A percentile compares a stretch with the other conserved stretches of the same genome.
Evolutionary conservation across 2,329 filamentous ascomycete species (phyloP).

Genomic region (Stachybotrys chartarum): DNA sequence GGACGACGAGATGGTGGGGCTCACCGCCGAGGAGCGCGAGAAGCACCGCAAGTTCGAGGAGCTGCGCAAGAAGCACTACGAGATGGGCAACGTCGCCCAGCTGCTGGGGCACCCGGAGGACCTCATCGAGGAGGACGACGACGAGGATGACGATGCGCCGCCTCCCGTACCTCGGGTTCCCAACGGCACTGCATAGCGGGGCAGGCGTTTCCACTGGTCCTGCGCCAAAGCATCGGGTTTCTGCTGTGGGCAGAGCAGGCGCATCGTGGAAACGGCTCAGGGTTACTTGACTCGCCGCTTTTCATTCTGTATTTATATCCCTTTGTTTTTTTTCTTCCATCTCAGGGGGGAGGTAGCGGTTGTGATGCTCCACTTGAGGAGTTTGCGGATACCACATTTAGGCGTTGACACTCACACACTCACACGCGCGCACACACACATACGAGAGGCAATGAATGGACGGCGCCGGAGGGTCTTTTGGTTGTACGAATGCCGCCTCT

Average conservation of each 20-base stretch:
- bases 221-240: not conserved
- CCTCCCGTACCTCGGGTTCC: constrained; percentile 39
- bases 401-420: not conserved
- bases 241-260: not conserved
- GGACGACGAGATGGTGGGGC: constrained; percentile 45
- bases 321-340: not conserved
- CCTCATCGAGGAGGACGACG: constrained; percentile 55
- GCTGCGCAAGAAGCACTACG: constrained; percentile 92
- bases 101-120: constrained; percentile 72
- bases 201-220: not conserved
- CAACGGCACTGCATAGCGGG: constrained; percentile 23
- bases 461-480: not conserved
- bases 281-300: not conserved
- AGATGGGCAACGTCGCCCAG: constrained; percentile 92
- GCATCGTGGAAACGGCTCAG: not conserved
- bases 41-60: constrained; percentile 91
- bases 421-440: not conserved
- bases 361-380: not conserved
- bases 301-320: not conserved
- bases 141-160: constrained; percentile 41
- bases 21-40: constrained; percentile 68
- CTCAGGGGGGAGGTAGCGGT: not conserved
- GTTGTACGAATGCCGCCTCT: not conserved
- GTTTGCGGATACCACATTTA: not conserved
- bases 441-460: not conserved